These are phyloP conservation scores for Xylaria telfairii DNA, from an alignment of 495 filamentous ascomycete species.

Conservation along the genomic window DNA sequence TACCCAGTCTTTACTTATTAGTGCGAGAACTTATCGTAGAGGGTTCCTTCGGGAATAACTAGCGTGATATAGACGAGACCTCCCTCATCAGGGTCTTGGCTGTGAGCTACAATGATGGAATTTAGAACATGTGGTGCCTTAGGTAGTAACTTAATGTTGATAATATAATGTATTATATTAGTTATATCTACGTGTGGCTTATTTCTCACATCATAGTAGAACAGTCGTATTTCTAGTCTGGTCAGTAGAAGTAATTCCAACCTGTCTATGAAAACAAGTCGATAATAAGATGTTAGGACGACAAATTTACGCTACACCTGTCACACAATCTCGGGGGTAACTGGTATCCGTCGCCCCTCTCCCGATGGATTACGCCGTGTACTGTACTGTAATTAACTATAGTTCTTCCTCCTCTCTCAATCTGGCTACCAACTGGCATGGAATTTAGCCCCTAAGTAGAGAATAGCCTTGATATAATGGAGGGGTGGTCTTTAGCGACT, in stretches of 20 bases:
- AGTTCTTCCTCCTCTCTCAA: neutral
- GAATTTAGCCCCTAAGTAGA: neutral
- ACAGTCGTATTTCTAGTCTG: neutral
- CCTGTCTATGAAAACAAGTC: neutral
- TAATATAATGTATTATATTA: neutral
- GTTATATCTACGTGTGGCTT: neutral
- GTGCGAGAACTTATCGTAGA: neutral
- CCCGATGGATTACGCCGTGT: conserved; percentile 3
- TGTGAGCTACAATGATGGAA: neutral
- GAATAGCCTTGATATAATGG: neutral
- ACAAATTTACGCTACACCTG: neutral
- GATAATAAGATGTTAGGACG: neutral
- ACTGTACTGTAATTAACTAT: neutral
- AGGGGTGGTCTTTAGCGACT: neutral
- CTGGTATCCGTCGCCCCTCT: conserved; percentile 1
- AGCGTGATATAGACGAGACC: neutral
- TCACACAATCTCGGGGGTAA: neutral
- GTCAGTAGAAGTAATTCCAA: neutral
- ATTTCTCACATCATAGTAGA: neutral
- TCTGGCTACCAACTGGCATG: neutral
- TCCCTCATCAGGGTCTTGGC: neutral
- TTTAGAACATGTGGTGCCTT: neutral
- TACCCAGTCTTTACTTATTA: neutral
- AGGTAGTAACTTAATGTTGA: neutral
- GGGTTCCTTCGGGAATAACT: conserved; percentile 1